Percentiles rank a stretch among this genome's conserved stretches.
Conservation (phyloP, 495 filamentous ascomycete species). For the Tricharina praecox region DNA sequence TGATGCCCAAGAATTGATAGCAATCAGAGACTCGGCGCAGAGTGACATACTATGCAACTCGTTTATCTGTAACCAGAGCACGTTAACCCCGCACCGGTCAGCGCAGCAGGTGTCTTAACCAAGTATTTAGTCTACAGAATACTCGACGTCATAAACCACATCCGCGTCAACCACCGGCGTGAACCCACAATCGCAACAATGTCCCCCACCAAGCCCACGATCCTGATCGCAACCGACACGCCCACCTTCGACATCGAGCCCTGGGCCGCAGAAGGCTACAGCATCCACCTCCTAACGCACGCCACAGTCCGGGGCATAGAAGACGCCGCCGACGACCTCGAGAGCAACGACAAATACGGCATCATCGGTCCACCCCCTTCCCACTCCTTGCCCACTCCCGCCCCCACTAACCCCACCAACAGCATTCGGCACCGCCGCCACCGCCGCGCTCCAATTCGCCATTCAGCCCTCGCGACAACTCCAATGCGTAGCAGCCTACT, state of each 20-base stretch:
- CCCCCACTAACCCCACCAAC: not conserved
- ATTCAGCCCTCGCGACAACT: slow-evolving; percentile 34
- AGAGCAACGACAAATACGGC: slow-evolving; percentile 15
- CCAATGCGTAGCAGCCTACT: slow-evolving; percentile 43
- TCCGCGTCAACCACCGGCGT: no score
- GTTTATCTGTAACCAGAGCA: no score
- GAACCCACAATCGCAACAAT: slow-evolving; percentile 1
- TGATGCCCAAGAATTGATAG: no score
- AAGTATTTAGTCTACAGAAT: no score
- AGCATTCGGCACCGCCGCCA: slow-evolving; percentile 45
- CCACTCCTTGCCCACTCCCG: not conserved
- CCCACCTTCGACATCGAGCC: slow-evolving; percentile 12
- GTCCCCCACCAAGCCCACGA: slow-evolving; percentile 7
- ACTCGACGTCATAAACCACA: no score
- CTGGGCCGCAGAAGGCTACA: slow-evolving; percentile 19
- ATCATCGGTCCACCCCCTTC: slow-evolving; percentile 13
- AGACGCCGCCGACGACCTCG: slow-evolving; percentile 19
- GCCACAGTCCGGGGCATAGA: slow-evolving; percentile 14
- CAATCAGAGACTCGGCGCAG: no score
- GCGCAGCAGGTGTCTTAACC: no score
- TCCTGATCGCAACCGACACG: slow-evolving; percentile 20
- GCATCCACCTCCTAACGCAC: slow-evolving; percentile 12
- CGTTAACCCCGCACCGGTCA: no score
- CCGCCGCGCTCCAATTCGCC: slow-evolving; percentile 39
- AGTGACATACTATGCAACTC: no score